These are phyloP conservation scores for Skeletonema grethae DNA, from an alignment of 108 stramenopile species.

Conservation along the genomic window DNA sequence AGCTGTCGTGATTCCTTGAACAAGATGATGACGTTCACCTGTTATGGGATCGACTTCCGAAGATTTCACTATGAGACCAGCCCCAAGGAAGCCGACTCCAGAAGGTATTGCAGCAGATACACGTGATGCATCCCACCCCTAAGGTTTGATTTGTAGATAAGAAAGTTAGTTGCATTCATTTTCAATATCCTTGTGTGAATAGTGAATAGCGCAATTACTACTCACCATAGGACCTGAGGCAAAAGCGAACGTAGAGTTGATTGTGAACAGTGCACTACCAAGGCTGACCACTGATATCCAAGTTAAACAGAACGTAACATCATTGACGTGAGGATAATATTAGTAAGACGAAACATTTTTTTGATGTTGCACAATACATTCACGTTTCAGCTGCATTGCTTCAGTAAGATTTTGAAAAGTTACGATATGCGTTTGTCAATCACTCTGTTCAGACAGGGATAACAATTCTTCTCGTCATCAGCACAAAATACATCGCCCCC, in stretches of 20 bases:
- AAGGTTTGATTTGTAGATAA: background rate
- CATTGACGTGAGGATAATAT: background rate
- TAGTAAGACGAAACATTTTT: background rate
- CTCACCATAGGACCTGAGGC: constrained; percentile 73
- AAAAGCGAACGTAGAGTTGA: constrained; percentile 84
- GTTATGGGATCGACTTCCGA: constrained; percentile 49
- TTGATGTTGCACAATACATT: background rate
- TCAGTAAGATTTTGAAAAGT: constrained; percentile 9
- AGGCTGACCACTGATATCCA: constrained; percentile 63
- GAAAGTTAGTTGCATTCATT: background rate
- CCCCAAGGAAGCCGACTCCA: constrained; percentile 89
- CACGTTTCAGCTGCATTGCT: background rate
- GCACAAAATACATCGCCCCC: constrained; percentile 51
- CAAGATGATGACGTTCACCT: constrained; percentile 58
- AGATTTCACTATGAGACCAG: constrained; percentile 80
- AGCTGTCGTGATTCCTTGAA: constrained; percentile 84
- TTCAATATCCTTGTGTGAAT: background rate
- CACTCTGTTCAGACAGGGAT: constrained; percentile 2
- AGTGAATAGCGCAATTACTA: background rate
- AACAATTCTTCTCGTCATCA: constrained; percentile 20
- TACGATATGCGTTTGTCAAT: constrained; percentile 6
- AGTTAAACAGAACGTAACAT: background rate
- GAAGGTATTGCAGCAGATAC: constrained; percentile 73
- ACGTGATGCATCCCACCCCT: constrained; percentile 37
- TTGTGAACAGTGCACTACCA: constrained; percentile 88